Evolutionary conservation across 2,329 filamentous ascomycete genomes (phyloP).

Genomic region (Pseudopyricularia cyperi): DNA sequence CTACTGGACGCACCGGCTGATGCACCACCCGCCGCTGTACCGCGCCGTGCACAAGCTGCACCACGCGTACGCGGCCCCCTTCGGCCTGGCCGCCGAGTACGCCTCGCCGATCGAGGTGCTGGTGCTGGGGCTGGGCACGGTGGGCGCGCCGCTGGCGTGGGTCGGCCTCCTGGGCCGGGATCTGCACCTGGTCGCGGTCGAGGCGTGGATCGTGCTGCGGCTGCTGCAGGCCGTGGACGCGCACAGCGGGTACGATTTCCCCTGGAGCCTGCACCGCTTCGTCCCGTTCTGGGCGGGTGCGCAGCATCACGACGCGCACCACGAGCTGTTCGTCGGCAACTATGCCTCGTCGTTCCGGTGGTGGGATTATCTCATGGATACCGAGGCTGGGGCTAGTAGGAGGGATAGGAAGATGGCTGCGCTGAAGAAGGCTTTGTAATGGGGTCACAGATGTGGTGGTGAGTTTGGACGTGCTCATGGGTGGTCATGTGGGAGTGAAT

Average conservation of each 20-base stretch:
- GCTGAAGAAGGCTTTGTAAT: constrained; percentile 29
- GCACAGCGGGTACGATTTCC: constrained; percentile 96
- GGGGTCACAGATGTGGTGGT: no score
- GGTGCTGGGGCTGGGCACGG: constrained; percentile 78
- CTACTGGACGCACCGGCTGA: constrained; percentile 86
- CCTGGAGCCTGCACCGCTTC: constrained; percentile 85
- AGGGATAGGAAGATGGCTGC: constrained; percentile 59
- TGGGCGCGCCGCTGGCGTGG: constrained; percentile 73
- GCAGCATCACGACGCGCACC: constrained; percentile 91
- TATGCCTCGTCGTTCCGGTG: constrained; percentile 96
- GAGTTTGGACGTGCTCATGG: neutral
- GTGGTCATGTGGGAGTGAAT: neutral
- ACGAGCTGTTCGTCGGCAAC: constrained; percentile 98
- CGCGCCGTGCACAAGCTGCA: constrained; percentile 97
- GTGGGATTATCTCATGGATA: constrained; percentile 95
- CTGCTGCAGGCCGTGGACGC: constrained; percentile 97
- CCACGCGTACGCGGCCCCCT: constrained; percentile 97
- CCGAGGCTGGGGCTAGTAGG: constrained; percentile 76
- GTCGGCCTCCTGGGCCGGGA: constrained; percentile 63
- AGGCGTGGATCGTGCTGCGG: constrained; percentile 84
- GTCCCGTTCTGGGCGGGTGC: constrained; percentile 97
- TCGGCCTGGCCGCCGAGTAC: constrained; percentile 93
- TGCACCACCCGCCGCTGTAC: constrained; percentile 94
- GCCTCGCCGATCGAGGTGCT: constrained; percentile 95
- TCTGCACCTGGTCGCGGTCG: constrained; percentile 95